phyloP scores from a whole-genome alignment of 495 filamentous ascomycete genomes.

The Lasiosphaeria ovina region DNA sequence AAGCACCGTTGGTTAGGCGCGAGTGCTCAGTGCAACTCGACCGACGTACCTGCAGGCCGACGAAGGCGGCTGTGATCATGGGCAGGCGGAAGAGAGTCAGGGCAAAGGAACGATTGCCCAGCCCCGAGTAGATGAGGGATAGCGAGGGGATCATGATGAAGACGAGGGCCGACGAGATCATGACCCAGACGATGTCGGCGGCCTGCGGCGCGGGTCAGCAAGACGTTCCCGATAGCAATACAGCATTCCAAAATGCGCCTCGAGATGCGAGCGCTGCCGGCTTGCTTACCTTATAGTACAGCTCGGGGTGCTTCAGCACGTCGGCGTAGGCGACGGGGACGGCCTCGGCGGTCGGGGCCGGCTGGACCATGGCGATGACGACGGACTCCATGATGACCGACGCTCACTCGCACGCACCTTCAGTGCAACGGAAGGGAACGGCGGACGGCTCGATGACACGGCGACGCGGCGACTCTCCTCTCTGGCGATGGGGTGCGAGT shows the following conservation, averaged over 20 bases:
- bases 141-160: constrained; percentile 21
- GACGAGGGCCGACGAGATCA: constrained; percentile 17
- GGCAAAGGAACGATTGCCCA: constrained; percentile 20
- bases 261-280: too few relatives aligned
- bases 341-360: constrained; percentile 2
- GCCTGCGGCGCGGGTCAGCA: background rate
- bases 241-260: too few relatives aligned
- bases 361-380: constrained; percentile 2
- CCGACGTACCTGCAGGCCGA: constrained; percentile 12
- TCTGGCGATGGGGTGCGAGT: too few relatives aligned
- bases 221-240: background rate
- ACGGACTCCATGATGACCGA: constrained; percentile 10
- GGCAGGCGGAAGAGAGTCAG: constrained; percentile 20
- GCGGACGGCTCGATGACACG: too few relatives aligned
- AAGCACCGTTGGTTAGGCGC: too few relatives aligned
- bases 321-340: constrained; percentile 10
- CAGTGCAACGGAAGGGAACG: too few relatives aligned
- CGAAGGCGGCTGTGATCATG: constrained; percentile 17
- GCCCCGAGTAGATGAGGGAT: constrained; percentile 20
- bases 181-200: constrained; percentile 20
- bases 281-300: constrained; percentile 12
- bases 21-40: too few relatives aligned
- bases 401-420: too few relatives aligned
- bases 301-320: constrained; percentile 13
- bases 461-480: too few relatives aligned